phyloP scores from a whole-genome alignment of 1,139 yeast genomes.

The Arxiozyma slooffiae region DNA sequence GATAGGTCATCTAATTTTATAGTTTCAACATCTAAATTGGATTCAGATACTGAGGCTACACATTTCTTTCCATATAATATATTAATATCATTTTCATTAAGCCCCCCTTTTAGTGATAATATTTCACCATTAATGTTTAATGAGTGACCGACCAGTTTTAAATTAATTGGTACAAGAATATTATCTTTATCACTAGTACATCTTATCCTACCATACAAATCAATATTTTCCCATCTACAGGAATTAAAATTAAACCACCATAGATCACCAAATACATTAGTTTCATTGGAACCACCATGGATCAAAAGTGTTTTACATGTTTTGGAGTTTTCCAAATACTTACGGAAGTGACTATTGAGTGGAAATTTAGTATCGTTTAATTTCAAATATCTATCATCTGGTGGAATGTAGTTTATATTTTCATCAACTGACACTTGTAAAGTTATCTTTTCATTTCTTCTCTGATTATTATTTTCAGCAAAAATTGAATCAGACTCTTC shows the following conservation, averaged over 20 bases:
- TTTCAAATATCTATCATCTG: neutral
- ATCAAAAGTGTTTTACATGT: constrained; percentile 23
- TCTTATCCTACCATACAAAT: constrained; percentile 16
- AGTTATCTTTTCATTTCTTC: neutral
- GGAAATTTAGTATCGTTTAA: constrained; percentile 5
- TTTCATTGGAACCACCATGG: constrained; percentile 40
- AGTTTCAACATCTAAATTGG: neutral
- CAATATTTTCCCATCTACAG: constrained; percentile 33
- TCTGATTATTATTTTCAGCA: neutral
- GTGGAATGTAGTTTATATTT: neutral
- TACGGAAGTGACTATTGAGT: no score
- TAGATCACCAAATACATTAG: constrained; percentile 36
- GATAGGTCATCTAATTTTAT: constrained; percentile 2
- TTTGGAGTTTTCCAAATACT: neutral
- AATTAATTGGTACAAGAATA: constrained; percentile 9
- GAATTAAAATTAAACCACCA: constrained; percentile 39
- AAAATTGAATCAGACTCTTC: constrained; percentile 1
- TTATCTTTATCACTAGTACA: neutral
- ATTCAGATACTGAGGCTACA: neutral
- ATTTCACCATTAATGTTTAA: constrained; percentile 18
- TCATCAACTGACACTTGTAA: neutral
- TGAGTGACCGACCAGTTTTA: constrained; percentile 24
- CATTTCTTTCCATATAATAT: neutral
- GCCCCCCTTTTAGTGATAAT: constrained; percentile 23
- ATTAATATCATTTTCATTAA: constrained; percentile 23